These are phyloP conservation scores for Lenwebbia sp. DNA, from an alignment of 345 rosid genomes.

Conservation along the genomic window DNA sequence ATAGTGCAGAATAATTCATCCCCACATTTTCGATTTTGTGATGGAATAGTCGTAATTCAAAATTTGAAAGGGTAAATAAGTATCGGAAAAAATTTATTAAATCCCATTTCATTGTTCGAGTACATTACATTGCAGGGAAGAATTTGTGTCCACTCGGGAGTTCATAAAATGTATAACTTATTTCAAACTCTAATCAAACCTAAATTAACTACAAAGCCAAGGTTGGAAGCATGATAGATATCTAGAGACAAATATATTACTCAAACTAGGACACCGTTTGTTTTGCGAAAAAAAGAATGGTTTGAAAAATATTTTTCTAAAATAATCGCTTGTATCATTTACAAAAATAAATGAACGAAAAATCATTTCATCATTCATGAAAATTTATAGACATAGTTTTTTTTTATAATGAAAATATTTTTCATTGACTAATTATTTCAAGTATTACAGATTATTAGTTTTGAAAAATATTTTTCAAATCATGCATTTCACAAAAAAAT, in stretches of 20 bases:
- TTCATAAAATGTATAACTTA: background rate
- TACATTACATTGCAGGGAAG: background rate
- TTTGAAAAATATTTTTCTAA: no score
- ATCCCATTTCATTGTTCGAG: background rate
- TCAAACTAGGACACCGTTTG: no score
- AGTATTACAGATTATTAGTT: no score
- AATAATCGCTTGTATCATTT: no score
- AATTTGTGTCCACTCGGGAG: background rate
- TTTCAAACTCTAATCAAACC: background rate
- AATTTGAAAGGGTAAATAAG: background rate
- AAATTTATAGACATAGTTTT: no score
- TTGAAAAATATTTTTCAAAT: no score
- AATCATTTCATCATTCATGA: no score
- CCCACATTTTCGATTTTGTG: background rate
- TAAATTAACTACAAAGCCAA: background rate
- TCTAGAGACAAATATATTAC: background rate
- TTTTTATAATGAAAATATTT: no score
- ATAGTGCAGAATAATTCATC: background rate
- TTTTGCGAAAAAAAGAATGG: no score
- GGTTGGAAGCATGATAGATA: background rate
- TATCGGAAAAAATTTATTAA: background rate
- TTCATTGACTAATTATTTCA: no score
- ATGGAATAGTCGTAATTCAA: background rate
- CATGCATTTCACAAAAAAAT: no score
- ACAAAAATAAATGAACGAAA: no score